A percentile compares a stretch with the other conserved stretches of the same genome.
phyloP scores from a whole-genome alignment of 176 grass and related monocot species.

The Phyllostachys edulis region DNA sequence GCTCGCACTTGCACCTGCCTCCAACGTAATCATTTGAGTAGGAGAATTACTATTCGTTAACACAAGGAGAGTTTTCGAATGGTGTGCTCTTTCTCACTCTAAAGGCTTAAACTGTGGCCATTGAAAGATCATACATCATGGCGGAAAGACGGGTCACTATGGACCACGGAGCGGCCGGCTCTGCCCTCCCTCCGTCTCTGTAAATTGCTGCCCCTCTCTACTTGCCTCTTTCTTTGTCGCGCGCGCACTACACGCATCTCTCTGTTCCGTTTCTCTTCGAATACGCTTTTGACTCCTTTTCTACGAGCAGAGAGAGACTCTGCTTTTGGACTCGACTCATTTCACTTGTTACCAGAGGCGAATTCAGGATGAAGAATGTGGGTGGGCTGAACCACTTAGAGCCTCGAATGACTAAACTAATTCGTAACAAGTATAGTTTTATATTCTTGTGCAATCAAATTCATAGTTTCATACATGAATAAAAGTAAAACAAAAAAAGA shows the following conservation, averaged over 20 bases:
- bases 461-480: too few relatives aligned
- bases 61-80: neutral
- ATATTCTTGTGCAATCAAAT: too few relatives aligned
- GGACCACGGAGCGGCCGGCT: slow-evolving; percentile 14
- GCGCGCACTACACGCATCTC: neutral
- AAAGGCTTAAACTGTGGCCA: neutral
- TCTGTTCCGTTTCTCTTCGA: slow-evolving; percentile 1
- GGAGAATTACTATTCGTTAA: neutral
- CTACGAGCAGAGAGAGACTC: neutral
- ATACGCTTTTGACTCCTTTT: slow-evolving; percentile 14
- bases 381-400: too few relatives aligned
- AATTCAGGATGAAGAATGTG: too few relatives aligned
- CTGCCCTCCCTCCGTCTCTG: neutral
- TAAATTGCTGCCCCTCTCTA: neutral
- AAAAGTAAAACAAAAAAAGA: too few relatives aligned
- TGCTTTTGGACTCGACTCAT: neutral
- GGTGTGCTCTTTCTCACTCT: neutral
- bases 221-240: neutral
- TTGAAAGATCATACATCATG: slow-evolving; percentile 20
- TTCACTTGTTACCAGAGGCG: neutral
- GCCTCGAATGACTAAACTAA: too few relatives aligned
- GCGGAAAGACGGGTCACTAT: neutral
- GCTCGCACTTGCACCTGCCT: neutral
- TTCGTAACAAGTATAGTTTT: too few relatives aligned
- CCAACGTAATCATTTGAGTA: neutral